Percentiles rank a stretch among this genome's conserved stretches.
Evolutionary conservation across 345 rosid species (phyloP).

Genomic region (Eucalyptus curtisii): DNA sequence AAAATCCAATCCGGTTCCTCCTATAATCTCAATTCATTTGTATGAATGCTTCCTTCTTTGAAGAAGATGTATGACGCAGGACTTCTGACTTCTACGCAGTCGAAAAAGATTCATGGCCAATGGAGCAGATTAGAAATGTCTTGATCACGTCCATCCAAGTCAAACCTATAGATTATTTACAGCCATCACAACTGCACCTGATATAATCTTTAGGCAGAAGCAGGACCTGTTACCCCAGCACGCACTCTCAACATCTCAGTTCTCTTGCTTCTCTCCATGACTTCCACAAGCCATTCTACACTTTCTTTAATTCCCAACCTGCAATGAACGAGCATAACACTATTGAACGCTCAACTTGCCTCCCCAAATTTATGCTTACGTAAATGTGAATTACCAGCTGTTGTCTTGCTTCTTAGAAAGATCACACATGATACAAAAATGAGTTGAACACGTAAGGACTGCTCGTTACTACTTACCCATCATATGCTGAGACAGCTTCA

Average conservation of each 20-base stretch:
- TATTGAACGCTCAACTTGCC: neutral
- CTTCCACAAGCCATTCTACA: conserved; percentile 82
- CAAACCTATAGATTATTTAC: neutral
- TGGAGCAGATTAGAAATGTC: neutral
- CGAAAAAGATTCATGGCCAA: neutral
- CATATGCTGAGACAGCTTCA: conserved; percentile 88
- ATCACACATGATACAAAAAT: neutral
- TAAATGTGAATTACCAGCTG: neutral
- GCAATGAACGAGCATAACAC: neutral
- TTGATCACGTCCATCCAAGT: neutral
- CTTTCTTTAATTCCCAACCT: conserved; percentile 37
- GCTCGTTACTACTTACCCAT: conserved; percentile 47
- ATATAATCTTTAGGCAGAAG: conserved; percentile 10
- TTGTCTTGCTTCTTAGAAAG: neutral
- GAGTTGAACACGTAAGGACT: neutral
- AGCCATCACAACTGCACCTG: neutral
- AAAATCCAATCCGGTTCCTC: neutral
- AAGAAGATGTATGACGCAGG: neutral
- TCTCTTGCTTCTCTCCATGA: conserved; percentile 98
- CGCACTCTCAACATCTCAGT: conserved; percentile 77
- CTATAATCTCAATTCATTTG: neutral
- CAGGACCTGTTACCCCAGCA: conserved; percentile 30
- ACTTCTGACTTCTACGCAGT: neutral
- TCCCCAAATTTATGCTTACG: neutral
- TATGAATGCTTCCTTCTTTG: neutral